Conservation (phyloP, 352 stramenopile genomes). For the Phytophthora brassicae region DNA sequence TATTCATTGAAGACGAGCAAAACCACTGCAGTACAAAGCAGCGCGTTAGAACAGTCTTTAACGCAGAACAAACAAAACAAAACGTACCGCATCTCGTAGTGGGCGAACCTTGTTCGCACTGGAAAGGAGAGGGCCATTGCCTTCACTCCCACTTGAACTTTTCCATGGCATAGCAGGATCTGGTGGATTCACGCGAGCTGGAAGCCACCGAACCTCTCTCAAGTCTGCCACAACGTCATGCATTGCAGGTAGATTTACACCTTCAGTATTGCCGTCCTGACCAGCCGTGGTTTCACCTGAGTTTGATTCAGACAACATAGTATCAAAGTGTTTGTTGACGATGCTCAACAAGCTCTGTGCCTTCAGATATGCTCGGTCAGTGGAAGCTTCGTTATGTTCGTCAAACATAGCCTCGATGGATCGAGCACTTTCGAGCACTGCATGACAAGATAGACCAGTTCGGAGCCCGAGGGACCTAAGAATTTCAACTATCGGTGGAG, state of each 20-base stretch:
- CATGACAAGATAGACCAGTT: slow-evolving; percentile 63
- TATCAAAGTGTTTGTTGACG: slow-evolving; percentile 79
- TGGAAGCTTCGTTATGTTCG: slow-evolving; percentile 15
- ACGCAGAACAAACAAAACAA: background rate
- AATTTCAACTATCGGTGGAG: slow-evolving; percentile 47
- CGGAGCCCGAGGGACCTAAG: slow-evolving; percentile 58
- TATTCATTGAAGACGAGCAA: slow-evolving; percentile 54
- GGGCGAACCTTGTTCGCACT: slow-evolving; percentile 44
- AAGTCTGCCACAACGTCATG: slow-evolving; percentile 36
- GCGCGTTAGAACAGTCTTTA: slow-evolving; percentile 9
- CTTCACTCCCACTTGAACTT: background rate
- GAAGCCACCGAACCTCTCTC: slow-evolving; percentile 45
- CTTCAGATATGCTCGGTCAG: slow-evolving; percentile 39
- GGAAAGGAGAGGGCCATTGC: slow-evolving; percentile 30
- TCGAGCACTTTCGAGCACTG: slow-evolving; percentile 67
- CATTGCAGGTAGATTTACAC: slow-evolving; percentile 11
- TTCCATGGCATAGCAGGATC: slow-evolving; percentile 70
- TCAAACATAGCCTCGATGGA: slow-evolving; percentile 58
- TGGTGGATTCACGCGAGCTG: slow-evolving; percentile 29
- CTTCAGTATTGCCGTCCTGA: slow-evolving; percentile 13
- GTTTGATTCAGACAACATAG: slow-evolving; percentile 36
- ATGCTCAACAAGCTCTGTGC: slow-evolving; percentile 60
- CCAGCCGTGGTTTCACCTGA: slow-evolving; percentile 10
- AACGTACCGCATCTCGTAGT: slow-evolving; percentile 60
- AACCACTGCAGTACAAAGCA: slow-evolving; percentile 44